These are phyloP conservation scores for Wickerhamomyces xylosicus DNA, from an alignment of 805 yeast genomes.

Conservation along the genomic window DNA sequence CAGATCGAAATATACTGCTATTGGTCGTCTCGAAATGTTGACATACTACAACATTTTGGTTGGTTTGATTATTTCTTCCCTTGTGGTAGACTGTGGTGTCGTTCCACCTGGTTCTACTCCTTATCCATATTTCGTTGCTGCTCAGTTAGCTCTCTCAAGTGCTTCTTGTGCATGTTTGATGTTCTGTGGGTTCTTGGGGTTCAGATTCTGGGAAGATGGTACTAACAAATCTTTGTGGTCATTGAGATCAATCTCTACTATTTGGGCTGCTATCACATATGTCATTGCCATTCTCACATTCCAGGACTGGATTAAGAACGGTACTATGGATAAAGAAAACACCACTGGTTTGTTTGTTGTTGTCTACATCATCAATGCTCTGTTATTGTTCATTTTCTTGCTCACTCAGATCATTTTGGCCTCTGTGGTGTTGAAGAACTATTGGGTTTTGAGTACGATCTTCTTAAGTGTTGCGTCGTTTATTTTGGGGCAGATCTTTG, in stretches of 20 bases:
- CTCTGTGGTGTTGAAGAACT: slow-evolving; percentile 53
- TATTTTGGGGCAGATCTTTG: slow-evolving; percentile 66
- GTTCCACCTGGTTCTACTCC: slow-evolving; percentile 73
- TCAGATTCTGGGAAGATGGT: slow-evolving; percentile 94
- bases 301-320: slow-evolving; percentile 42
- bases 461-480: slow-evolving; percentile 63
- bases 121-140: slow-evolving; percentile 74
- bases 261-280: slow-evolving; percentile 57
- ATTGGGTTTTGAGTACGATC: slow-evolving; percentile 90
- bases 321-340: slow-evolving; percentile 34
- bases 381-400: slow-evolving; percentile 51
- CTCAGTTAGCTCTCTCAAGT: slow-evolving; percentile 67
- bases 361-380: slow-evolving; percentile 61
- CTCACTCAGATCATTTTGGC: slow-evolving; percentile 62
- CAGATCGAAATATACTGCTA: slow-evolving; percentile 84
- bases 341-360: slow-evolving; percentile 66
- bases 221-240: slow-evolving; percentile 52
- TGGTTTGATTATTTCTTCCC: slow-evolving; percentile 47
- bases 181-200: slow-evolving; percentile 70
- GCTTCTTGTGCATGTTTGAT: slow-evolving; percentile 62
- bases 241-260: slow-evolving; percentile 38
- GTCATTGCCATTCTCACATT: slow-evolving; percentile 65
- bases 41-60: slow-evolving; percentile 55
- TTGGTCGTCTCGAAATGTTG: slow-evolving; percentile 82
- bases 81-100: slow-evolving; percentile 88